Conservation (phyloP, 192 early-diverging fungal genomes). For the Bifiguratus adelaidae region DNA sequence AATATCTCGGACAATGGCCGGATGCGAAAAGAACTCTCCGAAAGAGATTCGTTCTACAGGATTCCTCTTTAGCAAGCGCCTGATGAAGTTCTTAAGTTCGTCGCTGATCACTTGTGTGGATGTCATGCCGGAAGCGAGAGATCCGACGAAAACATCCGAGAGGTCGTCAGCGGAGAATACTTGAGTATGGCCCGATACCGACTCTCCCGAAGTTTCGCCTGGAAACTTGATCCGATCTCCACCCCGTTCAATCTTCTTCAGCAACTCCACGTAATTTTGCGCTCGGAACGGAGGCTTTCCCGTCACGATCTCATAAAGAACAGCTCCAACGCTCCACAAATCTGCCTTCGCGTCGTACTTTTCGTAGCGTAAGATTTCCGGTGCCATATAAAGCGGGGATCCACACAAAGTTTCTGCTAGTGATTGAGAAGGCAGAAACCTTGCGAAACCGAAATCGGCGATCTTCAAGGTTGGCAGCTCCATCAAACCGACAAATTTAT, state of each 20-base stretch:
- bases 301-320: constrained; percentile 88
- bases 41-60: constrained; percentile 87
- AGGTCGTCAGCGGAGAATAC: too few species aligned
- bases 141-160: constrained; percentile 2
- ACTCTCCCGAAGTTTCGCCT: constrained; percentile 33
- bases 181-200: too few species aligned
- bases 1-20: constrained; percentile 33
- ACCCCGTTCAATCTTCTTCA: constrained; percentile 80
- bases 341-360: constrained; percentile 94
- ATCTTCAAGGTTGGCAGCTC: constrained; percentile 78
- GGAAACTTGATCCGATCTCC: constrained; percentile 85
- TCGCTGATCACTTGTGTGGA: constrained; percentile 30
- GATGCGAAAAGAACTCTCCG: constrained; percentile 89
- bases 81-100: constrained; percentile 76
- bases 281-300: constrained; percentile 90
- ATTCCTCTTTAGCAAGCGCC: constrained; percentile 72
- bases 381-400: constrained; percentile 93
- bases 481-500: constrained; percentile 23
- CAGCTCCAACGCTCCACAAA: constrained; percentile 93
- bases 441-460: constrained; percentile 97
- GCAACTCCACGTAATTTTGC: constrained; percentile 85
- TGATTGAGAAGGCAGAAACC: constrained; percentile 70
- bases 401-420: constrained; percentile 95
- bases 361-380: constrained; percentile 80
- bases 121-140: constrained; percentile 5